Evolutionary conservation across 768 basidiomycete genomes (phyloP).

Genomic region (Botryobasidium botryosum): DNA sequence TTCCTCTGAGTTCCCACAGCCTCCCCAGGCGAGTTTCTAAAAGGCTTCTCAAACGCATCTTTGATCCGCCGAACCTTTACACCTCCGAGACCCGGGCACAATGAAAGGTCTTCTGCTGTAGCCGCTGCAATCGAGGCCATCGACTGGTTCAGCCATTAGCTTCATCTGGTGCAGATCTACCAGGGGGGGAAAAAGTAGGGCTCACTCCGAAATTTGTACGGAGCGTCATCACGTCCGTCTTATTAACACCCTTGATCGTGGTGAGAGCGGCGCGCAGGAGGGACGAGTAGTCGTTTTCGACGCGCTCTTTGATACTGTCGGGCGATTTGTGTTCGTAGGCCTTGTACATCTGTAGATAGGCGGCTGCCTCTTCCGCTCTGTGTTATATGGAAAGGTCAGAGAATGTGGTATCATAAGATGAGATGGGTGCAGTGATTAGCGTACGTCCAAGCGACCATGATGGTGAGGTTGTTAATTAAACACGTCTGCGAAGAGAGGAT

Average conservation of each 20-base stretch:
- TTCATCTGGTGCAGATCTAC: background rate
- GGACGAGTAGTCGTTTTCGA: slow-evolving; percentile 76
- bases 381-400: too few relatives aligned
- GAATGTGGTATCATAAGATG: background rate
- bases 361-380: slow-evolving; percentile 82
- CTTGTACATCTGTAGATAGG: slow-evolving; percentile 82
- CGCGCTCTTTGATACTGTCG: slow-evolving; percentile 83
- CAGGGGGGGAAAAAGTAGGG: slow-evolving; percentile 11
- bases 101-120: slow-evolving; percentile 53
- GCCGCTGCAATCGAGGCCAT: slow-evolving; percentile 68
- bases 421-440: slow-evolving; percentile 16
- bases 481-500: slow-evolving; percentile 36
- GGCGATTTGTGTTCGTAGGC: slow-evolving; percentile 88
- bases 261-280: slow-evolving; percentile 72
- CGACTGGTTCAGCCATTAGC: slow-evolving; percentile 48
- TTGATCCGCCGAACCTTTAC: slow-evolving; percentile 84
- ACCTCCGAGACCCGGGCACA: slow-evolving; percentile 84
- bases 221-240: slow-evolving; percentile 90
- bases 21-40: slow-evolving; percentile 34
- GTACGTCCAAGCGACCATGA: slow-evolving; percentile 85
- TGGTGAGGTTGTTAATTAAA: slow-evolving; percentile 81
- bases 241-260: slow-evolving; percentile 84
- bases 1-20: background rate
- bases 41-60: slow-evolving; percentile 81
- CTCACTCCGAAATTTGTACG: slow-evolving; percentile 81